Evolutionary conservation across 2,329 filamentous ascomycete genomes (phyloP).

Genomic region (Penicillium sp.): DNA sequence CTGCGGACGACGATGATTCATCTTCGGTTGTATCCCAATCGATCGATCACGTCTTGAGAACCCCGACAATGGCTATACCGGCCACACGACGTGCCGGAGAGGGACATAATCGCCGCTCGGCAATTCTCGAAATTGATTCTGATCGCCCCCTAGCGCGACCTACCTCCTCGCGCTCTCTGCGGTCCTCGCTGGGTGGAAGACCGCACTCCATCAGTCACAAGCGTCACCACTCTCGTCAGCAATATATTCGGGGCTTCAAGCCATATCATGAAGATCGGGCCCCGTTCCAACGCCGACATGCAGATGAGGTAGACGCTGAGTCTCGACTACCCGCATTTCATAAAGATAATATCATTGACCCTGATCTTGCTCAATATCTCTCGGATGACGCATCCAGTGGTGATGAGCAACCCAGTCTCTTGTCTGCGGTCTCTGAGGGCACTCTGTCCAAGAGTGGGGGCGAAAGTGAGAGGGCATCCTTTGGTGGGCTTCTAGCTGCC

Average conservation of each 20-base stretch:
- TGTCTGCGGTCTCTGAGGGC: conserved; percentile 68
- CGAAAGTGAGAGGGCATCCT: conserved; percentile 71
- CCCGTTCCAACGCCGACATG: conserved; percentile 76
- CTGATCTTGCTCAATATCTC: conserved; percentile 90
- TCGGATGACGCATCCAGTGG: conserved; percentile 92
- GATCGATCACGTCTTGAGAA: conserved; percentile 47
- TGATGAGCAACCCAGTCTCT: conserved; percentile 85
- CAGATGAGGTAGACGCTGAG: conserved; percentile 64
- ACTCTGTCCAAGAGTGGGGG: conserved; percentile 60
- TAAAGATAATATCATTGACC: conserved; percentile 97
- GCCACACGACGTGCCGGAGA: conserved; percentile 66
- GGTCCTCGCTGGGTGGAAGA: conserved; percentile 65
- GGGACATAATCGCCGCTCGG: conserved; percentile 77
- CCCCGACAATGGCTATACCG: conserved; percentile 64
- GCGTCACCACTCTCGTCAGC: conserved; percentile 83
- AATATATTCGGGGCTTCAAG: conserved; percentile 74
- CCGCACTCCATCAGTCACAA: conserved; percentile 80
- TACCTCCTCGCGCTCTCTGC: conserved; percentile 87
- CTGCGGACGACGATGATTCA: conserved; percentile 49
- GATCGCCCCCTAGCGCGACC: conserved; percentile 77
- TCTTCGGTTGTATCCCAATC: conserved; percentile 47
- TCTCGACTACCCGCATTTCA: conserved; percentile 85
- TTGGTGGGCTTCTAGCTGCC: conserved; percentile 69
- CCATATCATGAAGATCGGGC: conserved; percentile 72
- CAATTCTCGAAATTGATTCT: conserved; percentile 84